A percentile compares a stretch with the other conserved stretches of the same genome.
These are phyloP conservation scores for Mucor mucedo DNA, from an alignment of 371 early-diverging fungal genomes.

Conservation along the genomic window DNA sequence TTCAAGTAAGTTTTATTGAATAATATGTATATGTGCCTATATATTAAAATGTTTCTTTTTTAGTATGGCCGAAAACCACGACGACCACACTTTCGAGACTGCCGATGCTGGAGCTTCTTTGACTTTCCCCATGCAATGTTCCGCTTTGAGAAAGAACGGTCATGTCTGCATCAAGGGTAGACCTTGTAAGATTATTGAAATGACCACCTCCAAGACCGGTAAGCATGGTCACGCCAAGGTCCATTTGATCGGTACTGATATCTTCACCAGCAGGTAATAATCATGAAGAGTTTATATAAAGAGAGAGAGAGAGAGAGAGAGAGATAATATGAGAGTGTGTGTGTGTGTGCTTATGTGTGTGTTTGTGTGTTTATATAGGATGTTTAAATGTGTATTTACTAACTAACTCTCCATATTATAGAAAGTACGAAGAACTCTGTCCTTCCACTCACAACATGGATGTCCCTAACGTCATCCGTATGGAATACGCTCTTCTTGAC, in stretches of 20 bases:
- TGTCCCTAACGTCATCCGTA: conserved; percentile 92
- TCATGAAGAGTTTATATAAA: background rate
- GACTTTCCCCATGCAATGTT: conserved; percentile 98
- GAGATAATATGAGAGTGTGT: background rate
- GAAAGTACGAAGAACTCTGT: conserved; percentile 92
- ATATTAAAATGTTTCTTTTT: background rate
- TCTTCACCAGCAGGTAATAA: conserved; percentile 93
- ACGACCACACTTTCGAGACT: conserved; percentile 73
- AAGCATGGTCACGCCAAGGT: conserved; percentile 99
- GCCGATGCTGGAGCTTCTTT: conserved; percentile 87
- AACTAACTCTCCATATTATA: conserved; percentile 5
- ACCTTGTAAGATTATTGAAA: conserved; percentile 99
- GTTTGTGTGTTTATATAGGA: background rate
- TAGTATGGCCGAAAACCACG: conserved; percentile 63
- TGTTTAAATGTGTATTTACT: no score
- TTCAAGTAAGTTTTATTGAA: conserved; percentile 12
- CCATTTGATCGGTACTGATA: conserved; percentile 93
- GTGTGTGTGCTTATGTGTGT: background rate
- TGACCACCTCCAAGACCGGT: conserved; percentile 95
- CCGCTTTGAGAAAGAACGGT: conserved; percentile 98
- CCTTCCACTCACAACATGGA: conserved; percentile 99
- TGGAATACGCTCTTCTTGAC: conserved; percentile 85
- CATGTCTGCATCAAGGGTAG: conserved; percentile 97
- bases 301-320: no score
- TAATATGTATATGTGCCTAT: background rate